Conservation (phyloP, 2,329 filamentous ascomycete genomes). For the Aspergillus alliaceus region DNA sequence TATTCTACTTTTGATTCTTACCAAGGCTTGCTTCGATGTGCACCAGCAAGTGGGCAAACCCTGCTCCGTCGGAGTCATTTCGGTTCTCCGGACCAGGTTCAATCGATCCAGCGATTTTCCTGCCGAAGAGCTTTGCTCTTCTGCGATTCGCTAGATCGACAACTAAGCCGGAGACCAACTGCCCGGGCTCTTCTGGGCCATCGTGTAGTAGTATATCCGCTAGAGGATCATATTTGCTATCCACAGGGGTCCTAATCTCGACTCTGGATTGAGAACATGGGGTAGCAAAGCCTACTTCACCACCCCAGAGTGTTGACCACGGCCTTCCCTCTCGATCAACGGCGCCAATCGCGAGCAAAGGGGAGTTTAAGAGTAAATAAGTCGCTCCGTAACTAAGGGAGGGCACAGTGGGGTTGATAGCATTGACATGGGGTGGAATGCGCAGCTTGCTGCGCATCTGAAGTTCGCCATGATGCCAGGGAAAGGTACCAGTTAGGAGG, state of each 20-base stretch:
- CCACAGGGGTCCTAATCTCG: slow-evolving; percentile 62
- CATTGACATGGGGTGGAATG: slow-evolving; percentile 62
- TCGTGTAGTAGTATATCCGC: slow-evolving; percentile 60
- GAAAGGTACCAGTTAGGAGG: slow-evolving; percentile 20
- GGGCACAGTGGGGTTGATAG: slow-evolving; percentile 70
- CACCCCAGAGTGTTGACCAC: slow-evolving; percentile 81
- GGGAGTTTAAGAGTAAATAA: slow-evolving; percentile 60
- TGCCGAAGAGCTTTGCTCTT: slow-evolving; percentile 72
- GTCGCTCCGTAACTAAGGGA: slow-evolving; percentile 64
- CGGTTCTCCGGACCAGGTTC: slow-evolving; percentile 19
- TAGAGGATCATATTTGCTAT: slow-evolving; percentile 67
- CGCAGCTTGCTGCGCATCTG: slow-evolving; percentile 64
- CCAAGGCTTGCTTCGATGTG: slow-evolving; percentile 69
- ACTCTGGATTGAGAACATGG: slow-evolving; percentile 64
- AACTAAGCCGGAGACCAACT: slow-evolving; percentile 62
- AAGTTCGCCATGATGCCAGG: slow-evolving; percentile 67
- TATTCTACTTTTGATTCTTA: slow-evolving; percentile 24
- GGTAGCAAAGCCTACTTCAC: slow-evolving; percentile 65
- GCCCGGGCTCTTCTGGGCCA: slow-evolving; percentile 34
- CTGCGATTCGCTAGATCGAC: slow-evolving; percentile 67
- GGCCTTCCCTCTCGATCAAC: slow-evolving; percentile 65
- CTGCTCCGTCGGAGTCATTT: slow-evolving; percentile 7
- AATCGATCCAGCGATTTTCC: slow-evolving; percentile 65
- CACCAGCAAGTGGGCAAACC: slow-evolving; percentile 59
- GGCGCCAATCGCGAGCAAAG: slow-evolving; percentile 72